Evolutionary conservation across 1,284 basidiomycete genomes (phyloP), one percentile per base, ranked within the genome.

Genomic region (Apiotrichum mycotoxinovorans): DNA sequence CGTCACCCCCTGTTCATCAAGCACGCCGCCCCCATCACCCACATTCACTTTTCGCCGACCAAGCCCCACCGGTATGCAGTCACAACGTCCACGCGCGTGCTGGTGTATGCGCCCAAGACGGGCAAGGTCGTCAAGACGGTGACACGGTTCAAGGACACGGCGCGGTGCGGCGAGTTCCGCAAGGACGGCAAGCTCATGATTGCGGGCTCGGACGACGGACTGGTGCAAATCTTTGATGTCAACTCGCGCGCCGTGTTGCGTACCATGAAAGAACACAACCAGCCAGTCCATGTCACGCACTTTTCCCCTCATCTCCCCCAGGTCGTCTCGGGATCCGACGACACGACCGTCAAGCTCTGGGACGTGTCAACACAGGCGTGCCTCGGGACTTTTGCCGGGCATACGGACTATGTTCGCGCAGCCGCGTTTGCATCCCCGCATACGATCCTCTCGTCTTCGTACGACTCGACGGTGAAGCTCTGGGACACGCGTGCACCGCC

Each of bases 191-290:
- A 95, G 73, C 83, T 99, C 38, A 84, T 98, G 27, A 88, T 97
- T 0, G 95, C 94, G 0, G 95, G 92, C 54, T 92, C 97, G 69
- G 95, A 98, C 74, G 88, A 87, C 60, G 96, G 95, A 11, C 75
- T 94, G 15, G 85, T 99, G 25, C 96, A 98, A 81, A 90, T 98
- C 23, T 99, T 99, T 70, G 96, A 99, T 75, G 85, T 98, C 56
- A 91, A 87, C 67, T 95, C 91, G 25, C 83, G 96, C 49, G 95
- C 95, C 14, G 93, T 99, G 64, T 82, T 99, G 61, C 85, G 96
- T 52, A 90, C 91, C 0, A 83, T 99, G 61, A 87, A 91, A 65
- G 87, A 88, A 1, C 95, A 98, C 76, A 90, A 93, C 68, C 91
- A 95, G 78, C 91, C 95, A 27, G 92, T 97, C 0, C 94, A 98